These are phyloP conservation scores for Debaryomyces robertsiae DNA, from an alignment of 1,139 yeast genomes.

Conservation along the genomic window DNA sequence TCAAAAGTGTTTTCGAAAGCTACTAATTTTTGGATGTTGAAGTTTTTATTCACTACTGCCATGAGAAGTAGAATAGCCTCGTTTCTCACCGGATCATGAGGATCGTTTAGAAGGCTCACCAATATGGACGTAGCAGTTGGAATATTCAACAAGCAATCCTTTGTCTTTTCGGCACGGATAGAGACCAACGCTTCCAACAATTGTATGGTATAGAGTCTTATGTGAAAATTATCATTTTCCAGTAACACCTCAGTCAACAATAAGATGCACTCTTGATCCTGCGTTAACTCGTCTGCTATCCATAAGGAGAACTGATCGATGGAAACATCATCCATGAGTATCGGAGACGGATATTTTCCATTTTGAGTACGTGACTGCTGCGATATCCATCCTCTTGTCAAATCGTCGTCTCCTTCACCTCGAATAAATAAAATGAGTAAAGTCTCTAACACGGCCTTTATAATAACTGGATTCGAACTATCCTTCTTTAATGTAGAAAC, in stretches of 20 bases:
- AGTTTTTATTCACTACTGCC: slow-evolving; percentile 79
- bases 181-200: slow-evolving; percentile 81
- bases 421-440: slow-evolving; percentile 77
- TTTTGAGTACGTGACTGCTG: slow-evolving; percentile 77
- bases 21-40: slow-evolving; percentile 86
- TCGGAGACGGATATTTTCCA: slow-evolving; percentile 83
- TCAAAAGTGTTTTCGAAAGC: slow-evolving; percentile 96
- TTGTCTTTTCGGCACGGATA: slow-evolving; percentile 72
- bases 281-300: slow-evolving; percentile 94
- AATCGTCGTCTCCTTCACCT: slow-evolving; percentile 58
- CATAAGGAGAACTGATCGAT: slow-evolving; percentile 88
- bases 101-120: slow-evolving; percentile 68
- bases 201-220: slow-evolving; percentile 79
- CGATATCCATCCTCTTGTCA: slow-evolving; percentile 69
- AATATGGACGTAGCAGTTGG: slow-evolving; percentile 82
- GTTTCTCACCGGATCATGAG: slow-evolving; percentile 86
- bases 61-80: slow-evolving; percentile 82
- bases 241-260: slow-evolving; percentile 58
- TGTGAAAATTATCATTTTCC: slow-evolving; percentile 65
- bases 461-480: slow-evolving; percentile 66
- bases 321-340: slow-evolving; percentile 57
- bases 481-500: slow-evolving; percentile 70
- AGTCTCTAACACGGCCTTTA: slow-evolving; percentile 84
- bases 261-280: slow-evolving; percentile 59
- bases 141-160: slow-evolving; percentile 68